phyloP scores from a whole-genome alignment of 2,329 filamentous ascomycete species.

The Penicillium sp. region DNA sequence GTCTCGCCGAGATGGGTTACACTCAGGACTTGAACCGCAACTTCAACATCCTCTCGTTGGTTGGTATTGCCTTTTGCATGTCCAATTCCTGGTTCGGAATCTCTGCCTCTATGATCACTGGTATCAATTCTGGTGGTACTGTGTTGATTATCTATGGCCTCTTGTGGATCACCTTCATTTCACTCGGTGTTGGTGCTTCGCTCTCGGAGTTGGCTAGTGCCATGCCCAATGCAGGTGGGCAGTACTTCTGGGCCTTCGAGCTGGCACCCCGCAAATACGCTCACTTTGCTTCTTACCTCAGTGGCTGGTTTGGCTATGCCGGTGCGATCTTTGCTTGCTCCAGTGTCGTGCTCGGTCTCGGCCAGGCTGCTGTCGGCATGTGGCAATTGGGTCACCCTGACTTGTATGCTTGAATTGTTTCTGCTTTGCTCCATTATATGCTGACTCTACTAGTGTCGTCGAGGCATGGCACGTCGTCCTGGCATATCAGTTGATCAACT shows the following conservation, averaged over 20 bases:
- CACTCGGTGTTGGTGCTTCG: conserved; percentile 48
- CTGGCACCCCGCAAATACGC: conserved; percentile 49
- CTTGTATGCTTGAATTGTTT: conserved; percentile 41
- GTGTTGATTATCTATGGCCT: conserved; percentile 53
- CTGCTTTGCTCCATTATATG: neutral
- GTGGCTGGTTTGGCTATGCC: conserved; percentile 57
- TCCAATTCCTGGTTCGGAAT: conserved; percentile 57
- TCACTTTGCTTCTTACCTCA: conserved; percentile 50
- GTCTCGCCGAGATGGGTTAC: conserved; percentile 51
- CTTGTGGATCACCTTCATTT: conserved; percentile 49
- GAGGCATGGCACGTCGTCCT: conserved; percentile 43
- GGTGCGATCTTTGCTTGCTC: conserved; percentile 57
- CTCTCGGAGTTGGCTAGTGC: conserved; percentile 52
- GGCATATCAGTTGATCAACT: conserved; percentile 50
- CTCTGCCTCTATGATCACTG: conserved; percentile 51
- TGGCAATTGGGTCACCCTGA: conserved; percentile 55
- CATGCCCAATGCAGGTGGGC: conserved; percentile 53
- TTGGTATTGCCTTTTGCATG: conserved; percentile 54
- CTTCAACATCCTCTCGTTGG: conserved; percentile 51
- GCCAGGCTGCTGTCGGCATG: conserved; percentile 52
- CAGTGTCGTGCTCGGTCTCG: conserved; percentile 53
- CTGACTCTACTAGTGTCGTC: conserved; percentile 24
- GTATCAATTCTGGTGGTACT: conserved; percentile 53
- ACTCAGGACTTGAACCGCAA: conserved; percentile 48
- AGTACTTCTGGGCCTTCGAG: conserved; percentile 55